These are phyloP conservation scores for Murraya koenigii DNA, from an alignment of 345 rosid species.

Conservation along the genomic window DNA sequence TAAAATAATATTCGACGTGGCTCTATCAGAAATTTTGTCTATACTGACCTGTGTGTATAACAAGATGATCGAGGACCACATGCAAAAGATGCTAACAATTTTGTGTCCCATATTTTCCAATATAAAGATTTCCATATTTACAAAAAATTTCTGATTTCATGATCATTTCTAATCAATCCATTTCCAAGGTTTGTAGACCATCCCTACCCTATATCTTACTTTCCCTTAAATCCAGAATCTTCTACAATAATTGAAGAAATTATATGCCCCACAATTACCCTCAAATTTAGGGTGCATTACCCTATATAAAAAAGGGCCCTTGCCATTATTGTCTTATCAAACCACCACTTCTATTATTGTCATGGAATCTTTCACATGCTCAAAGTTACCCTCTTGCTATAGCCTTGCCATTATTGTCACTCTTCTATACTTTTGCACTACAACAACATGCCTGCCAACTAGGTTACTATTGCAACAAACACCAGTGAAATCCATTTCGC, in stretches of 20 bases:
- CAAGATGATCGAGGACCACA: background rate
- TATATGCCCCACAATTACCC: conserved; percentile 3
- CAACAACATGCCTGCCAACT: conserved; percentile 7
- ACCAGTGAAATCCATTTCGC: background rate
- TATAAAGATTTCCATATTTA: background rate
- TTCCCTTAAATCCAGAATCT: background rate
- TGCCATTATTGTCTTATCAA: background rate
- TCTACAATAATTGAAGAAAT: conserved; percentile 5
- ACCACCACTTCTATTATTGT: too few relatives aligned
- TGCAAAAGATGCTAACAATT: background rate
- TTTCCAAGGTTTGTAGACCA: background rate
- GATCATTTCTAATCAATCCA: background rate
- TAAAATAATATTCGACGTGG: background rate
- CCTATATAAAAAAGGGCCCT: background rate
- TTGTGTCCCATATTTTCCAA: background rate
- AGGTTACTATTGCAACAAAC: background rate
- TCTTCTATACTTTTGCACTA: background rate
- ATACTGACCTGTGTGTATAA: background rate
- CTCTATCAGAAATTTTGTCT: background rate
- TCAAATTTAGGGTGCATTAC: background rate
- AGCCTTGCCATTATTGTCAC: conserved; percentile 7
- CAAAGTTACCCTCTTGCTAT: conserved; percentile 6
- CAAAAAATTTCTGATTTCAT: background rate
- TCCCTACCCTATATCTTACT: background rate
- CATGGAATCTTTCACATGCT: conserved; percentile 10